These are phyloP conservation scores for Lyophyllum shimeji DNA, from an alignment of 768 basidiomycete genomes.

Conservation along the genomic window DNA sequence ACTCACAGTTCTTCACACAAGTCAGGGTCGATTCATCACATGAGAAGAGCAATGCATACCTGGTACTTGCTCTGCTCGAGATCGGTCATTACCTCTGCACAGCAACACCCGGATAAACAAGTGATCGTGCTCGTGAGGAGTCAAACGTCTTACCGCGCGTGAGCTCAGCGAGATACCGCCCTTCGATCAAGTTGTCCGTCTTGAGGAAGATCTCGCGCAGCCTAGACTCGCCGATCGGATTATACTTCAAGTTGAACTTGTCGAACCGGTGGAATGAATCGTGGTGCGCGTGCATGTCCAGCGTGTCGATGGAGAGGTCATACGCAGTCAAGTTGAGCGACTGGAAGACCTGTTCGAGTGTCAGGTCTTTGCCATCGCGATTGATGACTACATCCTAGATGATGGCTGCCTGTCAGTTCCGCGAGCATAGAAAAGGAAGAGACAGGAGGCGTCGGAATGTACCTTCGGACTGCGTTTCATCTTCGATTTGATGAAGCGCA, in stretches of 20 bases:
- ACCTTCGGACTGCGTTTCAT: slow-evolving; percentile 89
- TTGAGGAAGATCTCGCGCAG: slow-evolving; percentile 97
- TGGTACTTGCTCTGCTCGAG: slow-evolving; percentile 98
- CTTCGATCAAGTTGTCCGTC: slow-evolving; percentile 93
- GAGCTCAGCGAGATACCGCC: slow-evolving; percentile 91
- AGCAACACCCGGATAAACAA: not conserved
- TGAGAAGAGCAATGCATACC: slow-evolving; percentile 36
- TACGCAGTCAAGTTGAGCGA: slow-evolving; percentile 94
- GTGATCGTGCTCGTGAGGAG: not conserved
- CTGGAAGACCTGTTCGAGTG: slow-evolving; percentile 92
- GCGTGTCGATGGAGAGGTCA: slow-evolving; percentile 96
- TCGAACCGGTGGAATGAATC: slow-evolving; percentile 99
- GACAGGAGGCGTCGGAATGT: slow-evolving; percentile 15
- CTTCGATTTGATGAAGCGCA: slow-evolving; percentile 98
- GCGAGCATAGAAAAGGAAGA: not conserved
- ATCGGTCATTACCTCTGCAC: slow-evolving; percentile 93
- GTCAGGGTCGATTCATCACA: not conserved
- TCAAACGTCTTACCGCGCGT: slow-evolving; percentile 64
- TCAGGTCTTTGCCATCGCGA: slow-evolving; percentile 88
- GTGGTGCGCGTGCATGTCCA: slow-evolving; percentile 99
- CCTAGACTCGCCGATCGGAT: slow-evolving; percentile 93
- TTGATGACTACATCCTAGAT: slow-evolving; percentile 90
- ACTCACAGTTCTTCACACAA: slow-evolving; percentile 81
- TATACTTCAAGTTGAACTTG: slow-evolving; percentile 97
- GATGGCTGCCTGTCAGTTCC: not conserved